Evolutionary conservation across 2,329 filamentous ascomycete species (phyloP).

Genomic region (Xylariaceae sp.): DNA sequence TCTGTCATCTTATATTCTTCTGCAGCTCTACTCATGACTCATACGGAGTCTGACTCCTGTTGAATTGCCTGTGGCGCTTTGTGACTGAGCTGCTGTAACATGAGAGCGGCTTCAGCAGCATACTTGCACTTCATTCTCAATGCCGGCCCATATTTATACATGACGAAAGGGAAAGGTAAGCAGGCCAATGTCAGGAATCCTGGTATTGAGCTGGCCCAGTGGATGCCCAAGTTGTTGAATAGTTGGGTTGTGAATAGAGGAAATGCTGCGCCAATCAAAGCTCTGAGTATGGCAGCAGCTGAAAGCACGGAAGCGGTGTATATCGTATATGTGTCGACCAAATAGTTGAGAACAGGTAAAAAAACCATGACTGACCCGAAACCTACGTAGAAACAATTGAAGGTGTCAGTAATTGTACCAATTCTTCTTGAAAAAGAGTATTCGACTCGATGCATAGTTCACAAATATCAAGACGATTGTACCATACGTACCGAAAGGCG

Average conservation of each 20-base stretch:
- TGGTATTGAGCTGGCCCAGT: slow-evolving; percentile 72
- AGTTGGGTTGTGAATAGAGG: slow-evolving; percentile 56
- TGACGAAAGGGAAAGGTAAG: slow-evolving; percentile 74
- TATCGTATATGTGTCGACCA: slow-evolving; percentile 52
- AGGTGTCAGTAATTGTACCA: no score
- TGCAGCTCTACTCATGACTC: no score
- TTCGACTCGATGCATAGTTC: no score
- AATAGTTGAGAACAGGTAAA: background rate
- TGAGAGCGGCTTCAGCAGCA: slow-evolving; percentile 40
- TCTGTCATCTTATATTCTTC: no score
- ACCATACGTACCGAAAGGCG: slow-evolving; percentile 35
- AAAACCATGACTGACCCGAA: background rate
- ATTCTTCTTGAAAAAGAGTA: no score
- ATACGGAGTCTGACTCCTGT: no score
- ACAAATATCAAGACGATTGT: slow-evolving; percentile 53
- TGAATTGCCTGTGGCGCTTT: no score
- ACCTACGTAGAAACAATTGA: slow-evolving; percentile 45
- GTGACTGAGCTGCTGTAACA: no score
- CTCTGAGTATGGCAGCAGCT: slow-evolving; percentile 57
- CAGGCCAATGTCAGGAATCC: slow-evolving; percentile 71
- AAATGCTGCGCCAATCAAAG: slow-evolving; percentile 58
- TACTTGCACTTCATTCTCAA: slow-evolving; percentile 69
- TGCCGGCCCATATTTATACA: slow-evolving; percentile 65
- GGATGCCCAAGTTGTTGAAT: slow-evolving; percentile 61
- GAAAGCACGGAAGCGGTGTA: slow-evolving; percentile 65